Evolutionary conservation across 805 yeast genomes (phyloP).

Genomic region (Metschnikowia kofuensis): DNA sequence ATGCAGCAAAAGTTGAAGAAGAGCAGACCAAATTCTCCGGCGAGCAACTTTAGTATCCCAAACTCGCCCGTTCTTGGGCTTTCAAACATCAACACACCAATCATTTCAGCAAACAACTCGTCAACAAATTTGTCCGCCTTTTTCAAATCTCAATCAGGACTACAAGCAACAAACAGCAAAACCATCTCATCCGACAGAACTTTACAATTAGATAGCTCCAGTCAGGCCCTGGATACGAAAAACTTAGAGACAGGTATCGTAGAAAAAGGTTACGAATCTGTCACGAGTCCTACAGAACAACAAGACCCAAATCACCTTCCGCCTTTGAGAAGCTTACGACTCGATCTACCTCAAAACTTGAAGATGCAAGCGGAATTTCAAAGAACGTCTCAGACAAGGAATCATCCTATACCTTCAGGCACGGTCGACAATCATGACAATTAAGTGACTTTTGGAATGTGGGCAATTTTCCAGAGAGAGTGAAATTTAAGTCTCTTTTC

Average conservation of each 20-base stretch:
- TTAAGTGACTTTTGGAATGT: not conserved
- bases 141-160: slow-evolving; percentile 29
- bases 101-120: slow-evolving; percentile 40
- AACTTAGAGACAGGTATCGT: not conserved
- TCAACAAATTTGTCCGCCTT: slow-evolving; percentile 37
- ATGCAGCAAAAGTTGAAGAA: slow-evolving; percentile 44
- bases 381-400: slow-evolving; percentile 1
- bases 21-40: slow-evolving; percentile 51
- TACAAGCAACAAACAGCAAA: slow-evolving; percentile 1
- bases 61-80: slow-evolving; percentile 43
- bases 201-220: not conserved
- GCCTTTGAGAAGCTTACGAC: slow-evolving; percentile 47
- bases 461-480: no score
- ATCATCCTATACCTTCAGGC: slow-evolving; percentile 7
- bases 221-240: not conserved
- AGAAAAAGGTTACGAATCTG: not conserved
- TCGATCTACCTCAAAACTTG: slow-evolving; percentile 47
- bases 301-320: slow-evolving; percentile 34
- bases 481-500: no score
- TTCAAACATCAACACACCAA: slow-evolving; percentile 38
- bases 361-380: slow-evolving; percentile 14
- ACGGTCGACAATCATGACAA: slow-evolving; percentile 2
- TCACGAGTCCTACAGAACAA: not conserved
- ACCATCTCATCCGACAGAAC: slow-evolving; percentile 3
- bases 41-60: slow-evolving; percentile 36